Base-by-base conservation (phyloP, 345 rosid genomes). In the Eutrema yunnanense region DNA sequence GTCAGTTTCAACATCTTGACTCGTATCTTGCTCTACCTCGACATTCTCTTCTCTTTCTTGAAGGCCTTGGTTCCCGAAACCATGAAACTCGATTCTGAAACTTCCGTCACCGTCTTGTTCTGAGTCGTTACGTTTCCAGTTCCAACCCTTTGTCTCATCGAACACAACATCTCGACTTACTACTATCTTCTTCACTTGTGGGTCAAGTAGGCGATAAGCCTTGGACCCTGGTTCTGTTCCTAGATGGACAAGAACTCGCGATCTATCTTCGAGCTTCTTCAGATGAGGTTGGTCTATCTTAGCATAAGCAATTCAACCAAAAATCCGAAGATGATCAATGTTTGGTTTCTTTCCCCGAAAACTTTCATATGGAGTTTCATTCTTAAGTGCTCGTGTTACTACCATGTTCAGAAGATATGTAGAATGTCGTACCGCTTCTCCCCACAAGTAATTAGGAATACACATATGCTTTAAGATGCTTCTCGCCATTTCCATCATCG, bases 301-400 rank as follows among this genome's bases (percentile, higher is more conserved):
- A 3, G 14, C 48, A 43, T 43, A 43, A 0, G 6, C 48, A 10
- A 43, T 43, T 2, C 14, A 52, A 0, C 36, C 36, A 9, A 52
- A 51, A 0, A 26, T 5, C 1, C 34, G n/a, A 0, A 52, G 0
- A 2, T 51, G 55, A 3, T 10, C 6, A 0, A 51, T 2, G 5
- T 26, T 51, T 1, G 55, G 55, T 9, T 51, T 51, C n/a, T 51
- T 51, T 0, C 12, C 6, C 3, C 1, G 4, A 0, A 4, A 10
- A 0, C 1, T 0, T 10, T 51, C 33, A 3, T 51, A 51, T 26
- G 55, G n/a, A 3, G 55, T 51, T 27, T 9, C 7, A 1, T 43
- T 9, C 6, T 11, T 43, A 3, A 10, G 14, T 2, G 13, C 1
- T 11, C 47, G 9, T 2, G 47, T 43, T 0, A 9, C 47, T 3